These are phyloP conservation scores for Nemania sp. DNA, from an alignment of 2,329 filamentous ascomycete genomes.

Conservation along the genomic window DNA sequence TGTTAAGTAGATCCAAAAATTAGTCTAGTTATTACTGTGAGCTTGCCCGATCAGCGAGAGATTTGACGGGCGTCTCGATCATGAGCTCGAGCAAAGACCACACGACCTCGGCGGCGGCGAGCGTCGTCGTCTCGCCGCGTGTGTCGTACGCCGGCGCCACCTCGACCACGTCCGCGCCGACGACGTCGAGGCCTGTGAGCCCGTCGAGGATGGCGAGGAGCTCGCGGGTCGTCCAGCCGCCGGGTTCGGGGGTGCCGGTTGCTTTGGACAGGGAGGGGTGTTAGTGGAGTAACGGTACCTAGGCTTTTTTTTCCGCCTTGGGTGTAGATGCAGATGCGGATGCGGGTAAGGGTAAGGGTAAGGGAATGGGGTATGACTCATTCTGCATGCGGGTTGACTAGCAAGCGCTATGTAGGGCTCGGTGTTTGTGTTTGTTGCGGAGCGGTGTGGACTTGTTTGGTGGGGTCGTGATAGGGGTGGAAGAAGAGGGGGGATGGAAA, in stretches of 20 bases:
- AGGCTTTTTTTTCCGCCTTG: not conserved
- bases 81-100: conserved; percentile 78
- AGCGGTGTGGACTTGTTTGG: too few relatives aligned
- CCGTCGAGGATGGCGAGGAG: conserved; percentile 79
- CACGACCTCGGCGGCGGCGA: conserved; percentile 79
- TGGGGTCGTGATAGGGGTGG: not conserved
- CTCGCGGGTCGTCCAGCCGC: conserved; percentile 84
- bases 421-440: too few relatives aligned
- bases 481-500: not conserved
- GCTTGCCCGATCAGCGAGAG: conserved; percentile 25
- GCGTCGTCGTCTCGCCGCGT: conserved; percentile 75
- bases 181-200: conserved; percentile 76
- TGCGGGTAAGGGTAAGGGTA: too few relatives aligned
- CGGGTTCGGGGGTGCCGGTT: conserved; percentile 82
- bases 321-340: not conserved
- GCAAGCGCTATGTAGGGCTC: too few relatives aligned
- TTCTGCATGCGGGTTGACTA: too few relatives aligned
- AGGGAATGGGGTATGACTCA: too few relatives aligned
- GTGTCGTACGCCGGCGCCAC: conserved; percentile 83
- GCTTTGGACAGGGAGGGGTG: conserved; percentile 53
- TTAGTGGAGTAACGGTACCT: not conserved
- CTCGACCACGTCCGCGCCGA: conserved; percentile 85
- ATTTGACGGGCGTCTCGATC: conserved; percentile 58
- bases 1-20: not conserved
- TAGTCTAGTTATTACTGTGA: not conserved